A percentile compares a stretch with the other conserved stretches of the same genome.
These are phyloP conservation scores for Picocystis sp. DNA, from an alignment of 163 green algal genomes.

Conservation along the genomic window DNA sequence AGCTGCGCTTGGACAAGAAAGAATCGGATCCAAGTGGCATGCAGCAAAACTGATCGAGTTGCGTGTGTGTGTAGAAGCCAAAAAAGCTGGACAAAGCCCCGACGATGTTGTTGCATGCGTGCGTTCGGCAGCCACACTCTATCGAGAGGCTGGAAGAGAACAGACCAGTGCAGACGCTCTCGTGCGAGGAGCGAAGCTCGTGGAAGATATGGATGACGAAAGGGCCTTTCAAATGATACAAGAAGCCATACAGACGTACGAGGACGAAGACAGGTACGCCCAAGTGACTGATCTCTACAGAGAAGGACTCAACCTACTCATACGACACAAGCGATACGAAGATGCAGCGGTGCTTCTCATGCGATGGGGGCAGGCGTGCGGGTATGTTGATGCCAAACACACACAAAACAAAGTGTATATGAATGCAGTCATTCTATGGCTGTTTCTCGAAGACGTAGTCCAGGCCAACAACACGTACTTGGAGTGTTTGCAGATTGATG, in stretches of 20 bases:
- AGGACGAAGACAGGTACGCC: not conserved
- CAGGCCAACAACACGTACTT: constrained; percentile 4
- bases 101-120: no score
- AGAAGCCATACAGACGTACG: not conserved
- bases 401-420: constrained; percentile 7
- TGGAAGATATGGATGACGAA: constrained; percentile 5
- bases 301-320: no score
- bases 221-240: not conserved
- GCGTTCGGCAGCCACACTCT: not conserved
- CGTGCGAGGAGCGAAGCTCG: not conserved
- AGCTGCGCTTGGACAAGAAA: constrained; percentile 41
- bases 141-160: not conserved
- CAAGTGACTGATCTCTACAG: no score
- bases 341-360: not conserved
- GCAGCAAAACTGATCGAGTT: constrained; percentile 52
- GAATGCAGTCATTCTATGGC: constrained; percentile 3
- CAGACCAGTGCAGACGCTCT: constrained; percentile 5
- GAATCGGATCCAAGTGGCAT: constrained; percentile 47
- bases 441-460: constrained; percentile 5
- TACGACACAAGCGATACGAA: no score
- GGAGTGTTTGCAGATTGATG: constrained; percentile 3
- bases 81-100: no score
- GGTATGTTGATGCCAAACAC: not conserved
- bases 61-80: no score
- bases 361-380: constrained; percentile 1